A percentile compares a stretch with the other conserved stretches of the same genome.
Conservation (phyloP, 306 rosid species). For the Malus fusca region DNA sequence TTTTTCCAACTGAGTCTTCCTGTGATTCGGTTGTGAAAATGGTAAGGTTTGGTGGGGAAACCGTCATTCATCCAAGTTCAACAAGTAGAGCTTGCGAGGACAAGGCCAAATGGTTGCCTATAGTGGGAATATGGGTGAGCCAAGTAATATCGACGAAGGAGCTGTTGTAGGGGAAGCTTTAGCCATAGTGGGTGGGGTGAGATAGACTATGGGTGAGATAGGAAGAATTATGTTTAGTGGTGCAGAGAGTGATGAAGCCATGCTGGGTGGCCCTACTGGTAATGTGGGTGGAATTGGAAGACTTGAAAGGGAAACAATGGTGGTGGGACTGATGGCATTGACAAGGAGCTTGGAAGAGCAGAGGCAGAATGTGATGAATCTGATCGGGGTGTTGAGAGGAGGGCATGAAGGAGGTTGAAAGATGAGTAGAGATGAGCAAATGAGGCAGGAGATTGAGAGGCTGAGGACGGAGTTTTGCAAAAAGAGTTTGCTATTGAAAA, state of each 20-base stretch:
- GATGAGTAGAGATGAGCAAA: constrained; percentile 21
- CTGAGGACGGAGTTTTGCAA: constrained; percentile 3
- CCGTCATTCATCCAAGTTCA: constrained; percentile 8
- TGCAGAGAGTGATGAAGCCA: background rate
- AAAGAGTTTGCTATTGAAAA: background rate
- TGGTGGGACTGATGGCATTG: constrained; percentile 9
- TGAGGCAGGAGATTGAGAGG: constrained; percentile 22
- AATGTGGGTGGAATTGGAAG: background rate
- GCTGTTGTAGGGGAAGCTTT: no score
- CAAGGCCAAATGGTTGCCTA: no score
- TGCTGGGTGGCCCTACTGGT: background rate
- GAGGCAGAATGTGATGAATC: constrained; percentile 8
- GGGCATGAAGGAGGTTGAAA: background rate
- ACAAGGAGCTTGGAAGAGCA: constrained; percentile 28
- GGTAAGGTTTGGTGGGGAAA: constrained; percentile 28
- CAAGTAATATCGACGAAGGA: no score
- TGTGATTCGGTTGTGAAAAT: constrained; percentile 3
- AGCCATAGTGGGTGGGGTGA: background rate
- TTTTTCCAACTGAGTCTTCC: no score
- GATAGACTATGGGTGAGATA: background rate
- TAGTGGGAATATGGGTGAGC: no score
- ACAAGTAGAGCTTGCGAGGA: background rate
- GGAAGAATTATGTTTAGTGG: background rate
- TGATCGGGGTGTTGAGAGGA: constrained; percentile 13
- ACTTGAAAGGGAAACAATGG: constrained; percentile 13